phyloP scores from a whole-genome alignment of 768 basidiomycete species.

The Chalciporus pseudorubinellus region DNA sequence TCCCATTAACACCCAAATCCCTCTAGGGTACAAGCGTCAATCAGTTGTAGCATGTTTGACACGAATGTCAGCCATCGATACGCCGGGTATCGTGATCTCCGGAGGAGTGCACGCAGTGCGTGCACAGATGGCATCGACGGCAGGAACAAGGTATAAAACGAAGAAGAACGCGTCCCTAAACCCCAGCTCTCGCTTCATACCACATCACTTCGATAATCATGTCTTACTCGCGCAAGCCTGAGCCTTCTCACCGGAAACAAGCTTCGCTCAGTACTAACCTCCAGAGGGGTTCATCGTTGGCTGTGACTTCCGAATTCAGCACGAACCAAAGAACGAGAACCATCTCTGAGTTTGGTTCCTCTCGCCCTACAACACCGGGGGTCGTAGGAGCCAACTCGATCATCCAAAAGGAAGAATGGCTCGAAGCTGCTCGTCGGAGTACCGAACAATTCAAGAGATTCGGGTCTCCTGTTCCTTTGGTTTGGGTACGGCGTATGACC shows the following conservation, averaged over 20 bases:
- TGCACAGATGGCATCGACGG: not conserved
- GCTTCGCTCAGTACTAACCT: not conserved
- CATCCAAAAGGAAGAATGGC: slow-evolving; percentile 30
- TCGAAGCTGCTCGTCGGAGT: slow-evolving; percentile 28
- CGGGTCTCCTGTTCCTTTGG: slow-evolving; percentile 31
- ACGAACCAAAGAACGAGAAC: slow-evolving; percentile 18
- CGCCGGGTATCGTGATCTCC: slow-evolving; percentile 4
- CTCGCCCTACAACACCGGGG: slow-evolving; percentile 15
- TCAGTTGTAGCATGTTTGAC: slow-evolving; percentile 18
- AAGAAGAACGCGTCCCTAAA: not conserved
- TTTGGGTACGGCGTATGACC: slow-evolving; percentile 24
- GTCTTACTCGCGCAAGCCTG: slow-evolving; percentile 18
- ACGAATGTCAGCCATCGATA: slow-evolving; percentile 1
- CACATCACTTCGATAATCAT: slow-evolving; percentile 7
- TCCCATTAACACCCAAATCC: not conserved
- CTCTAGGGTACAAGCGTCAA: slow-evolving; percentile 5
- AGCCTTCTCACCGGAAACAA: slow-evolving; percentile 5
- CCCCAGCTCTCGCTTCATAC: not conserved
- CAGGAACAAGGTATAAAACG: slow-evolving; percentile 15
- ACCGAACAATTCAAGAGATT: slow-evolving; percentile 27
- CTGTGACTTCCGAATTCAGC: slow-evolving; percentile 9
- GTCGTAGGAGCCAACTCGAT: slow-evolving; percentile 10
- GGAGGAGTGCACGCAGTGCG: not conserved
- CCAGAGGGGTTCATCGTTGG: slow-evolving; percentile 12
- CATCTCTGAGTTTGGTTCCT: slow-evolving; percentile 14